Evolutionary conservation across 2,329 filamentous ascomycete genomes (phyloP), one percentile per base, ranked within the genome.

Genomic region (Cladophialophora exuberans): DNA sequence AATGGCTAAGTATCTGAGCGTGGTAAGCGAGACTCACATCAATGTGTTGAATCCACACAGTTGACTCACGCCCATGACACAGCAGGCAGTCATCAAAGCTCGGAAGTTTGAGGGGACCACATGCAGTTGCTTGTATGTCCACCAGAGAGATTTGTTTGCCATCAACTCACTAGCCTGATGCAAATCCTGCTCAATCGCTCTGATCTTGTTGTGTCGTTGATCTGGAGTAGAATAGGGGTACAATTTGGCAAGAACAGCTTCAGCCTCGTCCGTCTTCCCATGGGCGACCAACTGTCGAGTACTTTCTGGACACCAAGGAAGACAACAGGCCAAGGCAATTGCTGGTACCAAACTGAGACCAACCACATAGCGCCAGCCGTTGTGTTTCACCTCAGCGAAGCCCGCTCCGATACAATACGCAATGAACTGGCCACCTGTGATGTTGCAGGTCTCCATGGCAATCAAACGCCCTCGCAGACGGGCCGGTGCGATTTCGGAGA

Each of bases 311-410:
- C 96, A 86, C 45, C 83, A 76, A 2, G 84, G 64, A 54, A 97
- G 73, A 47, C 94, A 73, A 0, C 77, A 68, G 4, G 83, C 82
- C 68, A 97, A 93, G 2, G 91, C 49, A 0, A 82, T 70, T 0
- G 90, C 91, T 0, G 93, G 93, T 25, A 87, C 57, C 7, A 88
- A 89, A 0, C 92, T 93, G 0, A 97, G 72, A 0, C 92, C 92
- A 0, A 97, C 91, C 82, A 96, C 92, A 85, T 88, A 95, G 48
- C 90, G 80, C 92, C 92, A 97, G 1, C 88, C 90, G 10, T 79
- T 81, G 7, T 25, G 28, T 35, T 56, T 63, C 56, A 6, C 81
- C 79, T 5, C 83, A 80, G 42, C 74, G 76, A 96, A 86, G 0
- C 79, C 70, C 86, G 89, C 96, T 1, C 92, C 93, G 5, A 91